Evolutionary conservation across 225 moss, liverwort and hornwort genomes (phyloP).

Genomic region (Bryoerythrophyllum caledonicum): DNA sequence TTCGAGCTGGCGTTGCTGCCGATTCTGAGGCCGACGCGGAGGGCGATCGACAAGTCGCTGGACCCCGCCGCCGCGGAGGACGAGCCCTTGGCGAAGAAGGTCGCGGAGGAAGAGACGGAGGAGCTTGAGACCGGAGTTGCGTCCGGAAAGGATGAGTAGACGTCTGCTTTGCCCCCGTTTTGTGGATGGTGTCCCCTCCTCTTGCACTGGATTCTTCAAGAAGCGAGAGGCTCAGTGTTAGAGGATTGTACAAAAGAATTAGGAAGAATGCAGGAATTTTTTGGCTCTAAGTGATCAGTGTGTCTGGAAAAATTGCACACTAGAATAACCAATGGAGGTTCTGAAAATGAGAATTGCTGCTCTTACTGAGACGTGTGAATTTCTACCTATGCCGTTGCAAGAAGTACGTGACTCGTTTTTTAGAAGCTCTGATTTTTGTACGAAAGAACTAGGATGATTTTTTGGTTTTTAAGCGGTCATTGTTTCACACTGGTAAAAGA

Average conservation of each 20-base stretch:
- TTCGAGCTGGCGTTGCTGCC: conserved; percentile 58
- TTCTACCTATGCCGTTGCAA: no score
- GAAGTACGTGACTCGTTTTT: no score
- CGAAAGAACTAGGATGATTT: no score
- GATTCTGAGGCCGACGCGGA: conserved; percentile 41
- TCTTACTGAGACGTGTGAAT: no score
- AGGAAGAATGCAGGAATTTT: not conserved
- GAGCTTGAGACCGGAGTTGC: conserved; percentile 43
- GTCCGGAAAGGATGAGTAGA: conserved; percentile 1
- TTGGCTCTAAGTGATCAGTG: not conserved
- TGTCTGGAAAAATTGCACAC: not conserved
- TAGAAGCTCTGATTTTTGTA: no score
- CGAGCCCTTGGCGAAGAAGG: conserved; percentile 9
- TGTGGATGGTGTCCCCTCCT: not conserved
- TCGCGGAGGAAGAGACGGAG: conserved; percentile 36
- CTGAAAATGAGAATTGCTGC: not conserved
- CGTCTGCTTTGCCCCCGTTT: no score
- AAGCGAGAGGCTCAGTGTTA: conserved; percentile 1
- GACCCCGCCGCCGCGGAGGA: conserved; percentile 44
- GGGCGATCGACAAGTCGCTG: conserved; percentile 44
- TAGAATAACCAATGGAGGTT: not conserved
- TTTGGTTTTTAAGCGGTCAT: no score
- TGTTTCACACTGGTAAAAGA: no score
- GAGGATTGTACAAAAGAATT: conserved; percentile 24
- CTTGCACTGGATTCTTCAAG: not conserved